These are phyloP conservation scores for Agarophyton chilense DNA, from an alignment of 23 red algal species.

Conservation along the genomic window DNA sequence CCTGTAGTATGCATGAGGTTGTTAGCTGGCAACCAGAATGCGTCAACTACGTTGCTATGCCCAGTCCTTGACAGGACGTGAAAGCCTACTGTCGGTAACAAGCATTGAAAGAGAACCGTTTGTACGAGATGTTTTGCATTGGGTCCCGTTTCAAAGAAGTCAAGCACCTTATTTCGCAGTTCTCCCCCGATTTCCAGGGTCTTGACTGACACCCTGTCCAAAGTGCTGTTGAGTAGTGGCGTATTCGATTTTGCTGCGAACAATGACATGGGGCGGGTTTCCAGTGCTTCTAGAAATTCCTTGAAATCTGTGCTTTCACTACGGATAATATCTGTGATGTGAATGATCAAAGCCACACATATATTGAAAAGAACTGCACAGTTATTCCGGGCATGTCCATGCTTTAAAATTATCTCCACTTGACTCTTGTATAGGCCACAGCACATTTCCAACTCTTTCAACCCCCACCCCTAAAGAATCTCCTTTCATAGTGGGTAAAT, in stretches of 20 bases:
- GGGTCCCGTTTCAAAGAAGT: neutral
- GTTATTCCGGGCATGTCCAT: constrained; percentile 38
- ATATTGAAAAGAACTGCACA: neutral
- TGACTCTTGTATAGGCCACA: neutral
- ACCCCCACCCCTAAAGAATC: neutral
- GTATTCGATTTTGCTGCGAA: no score
- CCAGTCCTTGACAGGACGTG: constrained; percentile 17
- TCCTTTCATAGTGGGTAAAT: constrained; percentile 30
- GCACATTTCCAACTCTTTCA: constrained; percentile 13
- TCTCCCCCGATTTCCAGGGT: neutral
- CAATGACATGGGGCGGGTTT: no score
- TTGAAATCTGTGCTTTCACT: neutral
- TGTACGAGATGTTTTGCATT: constrained; percentile 8
- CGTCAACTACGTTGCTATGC: neutral
- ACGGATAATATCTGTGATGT: neutral
- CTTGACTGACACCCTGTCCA: neutral
- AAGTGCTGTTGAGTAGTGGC: neutral
- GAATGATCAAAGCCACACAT: neutral
- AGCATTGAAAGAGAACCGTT: neutral
- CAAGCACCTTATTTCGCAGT: neutral
- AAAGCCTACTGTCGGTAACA: constrained; percentile 23
- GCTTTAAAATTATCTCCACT: constrained; percentile 8
- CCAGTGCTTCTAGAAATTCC: no score
- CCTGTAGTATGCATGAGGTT: neutral
- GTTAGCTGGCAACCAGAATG: neutral